These are phyloP conservation scores for Priceomyces fermenticarens DNA, from an alignment of 805 yeast genomes.

Conservation along the genomic window DNA sequence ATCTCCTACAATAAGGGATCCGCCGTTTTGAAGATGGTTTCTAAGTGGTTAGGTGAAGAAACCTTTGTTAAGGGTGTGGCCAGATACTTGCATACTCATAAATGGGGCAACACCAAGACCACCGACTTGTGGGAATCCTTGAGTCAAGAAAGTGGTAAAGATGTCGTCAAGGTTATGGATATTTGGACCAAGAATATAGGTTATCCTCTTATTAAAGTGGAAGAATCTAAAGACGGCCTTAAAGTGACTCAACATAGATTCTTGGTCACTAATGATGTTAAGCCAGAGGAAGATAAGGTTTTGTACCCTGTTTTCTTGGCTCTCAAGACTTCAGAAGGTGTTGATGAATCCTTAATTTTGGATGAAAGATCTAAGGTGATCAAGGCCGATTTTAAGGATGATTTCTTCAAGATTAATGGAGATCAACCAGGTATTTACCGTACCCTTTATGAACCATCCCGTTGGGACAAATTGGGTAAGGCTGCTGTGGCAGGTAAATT, in stretches of 20 bases:
- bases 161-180: slow-evolving; percentile 71
- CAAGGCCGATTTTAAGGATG: slow-evolving; percentile 35
- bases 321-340: slow-evolving; percentile 55
- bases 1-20: slow-evolving; percentile 83
- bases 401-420: slow-evolving; percentile 68
- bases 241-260: slow-evolving; percentile 69
- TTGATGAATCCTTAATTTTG: slow-evolving; percentile 58
- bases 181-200: slow-evolving; percentile 81
- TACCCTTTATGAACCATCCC: slow-evolving; percentile 64
- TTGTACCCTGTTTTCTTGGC: slow-evolving; percentile 71
- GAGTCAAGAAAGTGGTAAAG: slow-evolving; percentile 66
- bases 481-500: slow-evolving; percentile 56
- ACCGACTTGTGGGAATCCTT: slow-evolving; percentile 76
- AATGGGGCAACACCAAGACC: slow-evolving; percentile 75
- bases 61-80: slow-evolving; percentile 77
- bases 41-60: slow-evolving; percentile 77
- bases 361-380: slow-evolving; percentile 41
- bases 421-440: slow-evolving; percentile 75
- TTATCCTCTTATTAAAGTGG: slow-evolving; percentile 68
- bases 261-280: slow-evolving; percentile 74
- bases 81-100: slow-evolving; percentile 68
- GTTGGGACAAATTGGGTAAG: slow-evolving; percentile 67
- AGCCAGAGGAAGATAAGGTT: slow-evolving; percentile 66
- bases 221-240: slow-evolving; percentile 50
- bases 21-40: slow-evolving; percentile 73